Evolutionary conservation across 371 early-diverging fungal species (phyloP).

Genomic region (Umbelopsis sp.): DNA sequence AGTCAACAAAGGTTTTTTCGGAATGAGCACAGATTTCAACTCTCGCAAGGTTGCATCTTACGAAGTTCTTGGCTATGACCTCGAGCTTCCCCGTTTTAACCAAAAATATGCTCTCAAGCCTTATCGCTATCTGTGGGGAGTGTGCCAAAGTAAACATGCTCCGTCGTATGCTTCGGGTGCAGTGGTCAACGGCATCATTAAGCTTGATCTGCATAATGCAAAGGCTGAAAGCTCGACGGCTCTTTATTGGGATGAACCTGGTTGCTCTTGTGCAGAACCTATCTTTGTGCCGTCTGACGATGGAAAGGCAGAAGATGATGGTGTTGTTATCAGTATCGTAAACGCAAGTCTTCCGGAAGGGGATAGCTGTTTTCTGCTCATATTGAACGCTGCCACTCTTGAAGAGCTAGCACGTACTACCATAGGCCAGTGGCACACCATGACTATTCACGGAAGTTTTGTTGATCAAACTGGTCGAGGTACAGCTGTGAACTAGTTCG

Average conservation of each 20-base stretch:
- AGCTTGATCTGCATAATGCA: slow-evolving; percentile 52
- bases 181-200: slow-evolving; percentile 58
- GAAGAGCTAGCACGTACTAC: slow-evolving; percentile 60
- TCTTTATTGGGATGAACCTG: slow-evolving; percentile 50
- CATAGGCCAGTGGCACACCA: slow-evolving; percentile 45
- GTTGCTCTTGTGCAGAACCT: slow-evolving; percentile 71
- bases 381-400: slow-evolving; percentile 64
- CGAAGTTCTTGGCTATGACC: slow-evolving; percentile 45
- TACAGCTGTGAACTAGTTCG: slow-evolving; percentile 40
- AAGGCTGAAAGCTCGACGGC: slow-evolving; percentile 36
- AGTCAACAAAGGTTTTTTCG: slow-evolving; percentile 13
- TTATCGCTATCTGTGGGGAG: slow-evolving; percentile 65
- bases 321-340: slow-evolving; percentile 64
- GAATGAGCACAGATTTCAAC: slow-evolving; percentile 33
- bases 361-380: slow-evolving; percentile 59
- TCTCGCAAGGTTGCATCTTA: slow-evolving; percentile 50
- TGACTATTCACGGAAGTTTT: slow-evolving; percentile 52
- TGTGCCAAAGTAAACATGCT: slow-evolving; percentile 48
- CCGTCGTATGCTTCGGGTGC: slow-evolving; percentile 52
- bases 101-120: slow-evolving; percentile 41
- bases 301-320: slow-evolving; percentile 65
- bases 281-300: slow-evolving; percentile 63
- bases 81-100: slow-evolving; percentile 68
- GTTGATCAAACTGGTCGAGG: slow-evolving; percentile 41
- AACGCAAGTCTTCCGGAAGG: slow-evolving; percentile 39